Base-by-base conservation (phyloP, 257 asterid genomes). In the Cynanchum wilfordii region DNA sequence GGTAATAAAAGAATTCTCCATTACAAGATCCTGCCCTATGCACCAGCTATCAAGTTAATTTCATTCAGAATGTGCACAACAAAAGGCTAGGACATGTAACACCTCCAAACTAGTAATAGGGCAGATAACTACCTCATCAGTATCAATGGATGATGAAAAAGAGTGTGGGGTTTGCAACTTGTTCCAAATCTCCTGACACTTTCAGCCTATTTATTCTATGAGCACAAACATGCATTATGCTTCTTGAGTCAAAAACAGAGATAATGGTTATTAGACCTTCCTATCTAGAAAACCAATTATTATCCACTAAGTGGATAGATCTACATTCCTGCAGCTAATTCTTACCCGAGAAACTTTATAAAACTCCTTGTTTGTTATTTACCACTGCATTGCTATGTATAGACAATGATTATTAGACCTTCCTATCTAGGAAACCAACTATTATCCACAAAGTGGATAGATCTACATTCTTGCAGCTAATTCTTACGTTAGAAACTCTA, bases 241-340 rank as follows among this genome's bases (percentile, higher is more conserved):
- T 52, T 42, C 59, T 29, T 27, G 42, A 22, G 70, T 42, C 50
- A 30, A 49, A 66, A 75, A 30, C 74, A 58, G 70, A 30, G 36
- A 75, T 67, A 4, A 20, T 58, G 20, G 25, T 30, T 25, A 20
- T 8, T 49, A 19, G 38, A 44, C 62, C 50, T 25, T 11, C 20
- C 10, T 6, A 52, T 42, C 40, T 27, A 30, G 16, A n/a, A 65
- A 27, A 10, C 57, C 49, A 38, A 42, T 50, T 38, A 8, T 67
- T 38, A 66, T 51, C 42, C 24, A 33, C 71, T 11, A 52, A 45
- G 24, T 10, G 65, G 49, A 49, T 25, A 19, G 3, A 57, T 50
- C 9, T 22, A 33, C 68, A 17, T 52, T 24, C 27, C 15, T 47
- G 13, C 17, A 40, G 62, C 59, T 5, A 69, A 9, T 44, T 27